Evolutionary conservation across 768 basidiomycete genomes (phyloP).

Genomic region (Macrolepiota dolichaula): DNA sequence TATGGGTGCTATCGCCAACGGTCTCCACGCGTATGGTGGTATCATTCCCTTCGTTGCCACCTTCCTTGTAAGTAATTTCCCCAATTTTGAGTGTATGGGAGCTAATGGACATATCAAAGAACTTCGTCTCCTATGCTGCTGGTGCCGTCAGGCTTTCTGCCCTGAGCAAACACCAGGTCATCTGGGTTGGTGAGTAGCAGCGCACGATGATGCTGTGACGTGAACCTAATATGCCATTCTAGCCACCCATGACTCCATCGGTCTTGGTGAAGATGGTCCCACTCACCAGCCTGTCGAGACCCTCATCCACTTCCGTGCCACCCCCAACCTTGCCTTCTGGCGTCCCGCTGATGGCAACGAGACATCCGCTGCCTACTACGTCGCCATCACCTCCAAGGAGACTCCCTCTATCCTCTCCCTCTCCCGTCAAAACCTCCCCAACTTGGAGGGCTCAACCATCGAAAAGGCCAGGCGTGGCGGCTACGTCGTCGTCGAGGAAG

Average conservation of each 20-base stretch:
- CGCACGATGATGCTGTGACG: background rate
- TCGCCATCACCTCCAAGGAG: slow-evolving; percentile 66
- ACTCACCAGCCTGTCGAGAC: slow-evolving; percentile 96
- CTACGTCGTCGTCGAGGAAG: slow-evolving; percentile 83
- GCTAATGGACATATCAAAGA: slow-evolving; percentile 37
- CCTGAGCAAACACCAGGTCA: slow-evolving; percentile 83
- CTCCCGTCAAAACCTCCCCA: slow-evolving; percentile 90
- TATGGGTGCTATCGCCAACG: slow-evolving; percentile 96
- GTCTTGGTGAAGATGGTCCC: slow-evolving; percentile 90
- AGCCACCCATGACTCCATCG: slow-evolving; percentile 96
- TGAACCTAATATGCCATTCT: background rate
- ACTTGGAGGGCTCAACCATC: slow-evolving; percentile 84
- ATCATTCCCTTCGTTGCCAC: slow-evolving; percentile 90
- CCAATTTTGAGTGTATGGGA: background rate
- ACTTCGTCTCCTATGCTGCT: slow-evolving; percentile 92
- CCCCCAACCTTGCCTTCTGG: slow-evolving; percentile 91
- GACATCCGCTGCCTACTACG: slow-evolving; percentile 88
- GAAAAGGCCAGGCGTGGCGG: slow-evolving; percentile 83
- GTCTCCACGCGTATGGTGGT: slow-evolving; percentile 84
- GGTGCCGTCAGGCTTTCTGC: slow-evolving; percentile 92
- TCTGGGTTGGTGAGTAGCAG: slow-evolving; percentile 78
- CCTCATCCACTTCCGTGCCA: slow-evolving; percentile 79
- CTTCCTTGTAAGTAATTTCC: slow-evolving; percentile 62
- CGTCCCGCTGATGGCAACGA: slow-evolving; percentile 95
- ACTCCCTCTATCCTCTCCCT: slow-evolving; percentile 85